These are phyloP conservation scores for Climacium dendroides DNA, from an alignment of 225 moss, liverwort and hornwort species.

Conservation along the genomic window DNA sequence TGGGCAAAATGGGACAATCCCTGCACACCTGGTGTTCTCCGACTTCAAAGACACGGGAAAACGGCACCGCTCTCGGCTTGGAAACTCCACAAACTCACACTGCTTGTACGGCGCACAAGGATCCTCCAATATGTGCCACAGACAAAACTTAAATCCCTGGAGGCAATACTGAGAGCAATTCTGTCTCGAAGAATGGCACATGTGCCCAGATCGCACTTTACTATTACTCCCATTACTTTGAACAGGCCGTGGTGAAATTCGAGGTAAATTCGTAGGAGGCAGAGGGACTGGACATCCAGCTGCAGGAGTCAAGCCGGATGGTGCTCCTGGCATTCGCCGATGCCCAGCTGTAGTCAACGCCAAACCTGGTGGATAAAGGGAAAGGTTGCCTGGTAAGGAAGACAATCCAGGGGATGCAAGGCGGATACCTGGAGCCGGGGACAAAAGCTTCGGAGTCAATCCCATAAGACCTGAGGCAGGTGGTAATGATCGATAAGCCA, in stretches of 20 bases:
- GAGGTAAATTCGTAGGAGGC: constrained; percentile 11
- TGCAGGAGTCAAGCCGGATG: background rate
- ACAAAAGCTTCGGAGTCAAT: constrained; percentile 10
- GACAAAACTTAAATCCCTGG: constrained; percentile 68
- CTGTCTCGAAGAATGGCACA: constrained; percentile 60
- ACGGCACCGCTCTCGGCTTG: constrained; percentile 50
- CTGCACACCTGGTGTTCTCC: constrained; percentile 55
- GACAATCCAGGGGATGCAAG: constrained; percentile 13
- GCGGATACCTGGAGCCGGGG: constrained; percentile 13
- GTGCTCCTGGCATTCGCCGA: background rate
- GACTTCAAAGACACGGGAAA: constrained; percentile 75
- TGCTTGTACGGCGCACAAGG: constrained; percentile 71
- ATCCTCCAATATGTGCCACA: constrained; percentile 91
- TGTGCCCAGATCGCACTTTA: constrained; percentile 27
- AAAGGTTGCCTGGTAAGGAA: constrained; percentile 3
- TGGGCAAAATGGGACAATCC: background rate
- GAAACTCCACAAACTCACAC: constrained; percentile 59
- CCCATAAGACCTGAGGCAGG: constrained; percentile 17
- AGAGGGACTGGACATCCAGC: background rate
- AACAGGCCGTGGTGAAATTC: constrained; percentile 17
- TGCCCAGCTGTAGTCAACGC: constrained; percentile 16
- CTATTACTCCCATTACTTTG: constrained; percentile 1
- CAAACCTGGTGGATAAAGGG: constrained; percentile 16
- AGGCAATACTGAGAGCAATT: constrained; percentile 81
- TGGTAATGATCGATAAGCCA: constrained; percentile 20